phyloP scores from a whole-genome alignment of 768 basidiomycete species.

The Psilocybe sp. region DNA sequence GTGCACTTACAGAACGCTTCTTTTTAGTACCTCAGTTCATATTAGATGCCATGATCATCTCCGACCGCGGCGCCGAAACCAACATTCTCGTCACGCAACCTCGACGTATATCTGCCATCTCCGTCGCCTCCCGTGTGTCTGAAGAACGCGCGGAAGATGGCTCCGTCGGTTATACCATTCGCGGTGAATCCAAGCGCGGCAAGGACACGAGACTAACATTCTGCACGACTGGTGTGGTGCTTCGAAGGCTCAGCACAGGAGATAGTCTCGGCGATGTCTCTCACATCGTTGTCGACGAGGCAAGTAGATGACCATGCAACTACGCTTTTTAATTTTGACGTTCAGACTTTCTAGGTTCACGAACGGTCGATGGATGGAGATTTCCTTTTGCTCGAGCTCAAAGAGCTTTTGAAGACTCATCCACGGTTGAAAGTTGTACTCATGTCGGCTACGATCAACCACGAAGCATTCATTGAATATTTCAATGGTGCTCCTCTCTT shows the following conservation, averaged over 20 bases:
- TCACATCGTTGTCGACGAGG: conserved; percentile 91
- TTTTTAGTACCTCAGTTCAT: conserved; percentile 84
- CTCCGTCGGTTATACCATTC: conserved; percentile 84
- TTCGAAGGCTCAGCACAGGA: conserved; percentile 72
- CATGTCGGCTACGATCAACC: conserved; percentile 96
- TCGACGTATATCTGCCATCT: conserved; percentile 83
- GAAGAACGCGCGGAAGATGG: conserved; percentile 74
- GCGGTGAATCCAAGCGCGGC: conserved; percentile 75
- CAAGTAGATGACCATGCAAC: conserved; percentile 24
- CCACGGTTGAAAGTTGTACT: conserved; percentile 73
- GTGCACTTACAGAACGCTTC: conserved; percentile 1
- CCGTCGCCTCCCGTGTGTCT: conserved; percentile 85
- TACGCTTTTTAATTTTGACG: not conserved
- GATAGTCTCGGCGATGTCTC: conserved; percentile 70
- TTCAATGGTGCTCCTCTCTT: conserved; percentile 80
- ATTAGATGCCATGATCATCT: conserved; percentile 73
- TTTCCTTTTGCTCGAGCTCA: conserved; percentile 81
- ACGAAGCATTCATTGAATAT: conserved; percentile 79
- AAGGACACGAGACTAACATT: conserved; percentile 76
- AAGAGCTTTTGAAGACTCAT: conserved; percentile 67
- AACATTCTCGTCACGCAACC: conserved; percentile 90
- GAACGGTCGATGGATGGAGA: conserved; percentile 92
- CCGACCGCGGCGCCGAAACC: conserved; percentile 56
- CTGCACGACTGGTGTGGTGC: conserved; percentile 92
- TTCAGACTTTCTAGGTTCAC: conserved; percentile 63